phyloP scores from a whole-genome alignment of 352 stramenopile genomes.

The Phytophthora multivora region DNA sequence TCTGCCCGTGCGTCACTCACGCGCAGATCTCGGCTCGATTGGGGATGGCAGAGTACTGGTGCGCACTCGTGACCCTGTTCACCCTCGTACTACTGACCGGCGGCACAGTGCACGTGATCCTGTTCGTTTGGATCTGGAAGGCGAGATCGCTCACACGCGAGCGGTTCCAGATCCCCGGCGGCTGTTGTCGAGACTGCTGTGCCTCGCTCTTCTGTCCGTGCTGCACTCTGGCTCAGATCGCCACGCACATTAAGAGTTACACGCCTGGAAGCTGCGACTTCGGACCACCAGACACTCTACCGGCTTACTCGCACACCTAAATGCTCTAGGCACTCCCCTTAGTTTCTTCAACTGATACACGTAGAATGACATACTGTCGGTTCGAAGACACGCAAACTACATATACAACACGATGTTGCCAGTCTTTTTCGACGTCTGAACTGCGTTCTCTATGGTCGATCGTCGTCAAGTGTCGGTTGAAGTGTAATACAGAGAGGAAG shows the following conservation, averaged over 20 bases:
- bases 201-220: conserved; percentile 39
- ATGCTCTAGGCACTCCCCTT: not conserved
- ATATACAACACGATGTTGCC: too few species aligned
- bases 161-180: conserved; percentile 35
- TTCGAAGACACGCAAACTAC: too few species aligned
- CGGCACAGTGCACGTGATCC: conserved; percentile 33
- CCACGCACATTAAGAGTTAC: conserved; percentile 66
- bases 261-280: conserved; percentile 50
- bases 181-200: conserved; percentile 30
- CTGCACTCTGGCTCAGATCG: conserved; percentile 57
- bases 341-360: too few species aligned
- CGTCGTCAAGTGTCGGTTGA: not conserved
- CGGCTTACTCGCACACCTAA: conserved; percentile 22
- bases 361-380: too few species aligned
- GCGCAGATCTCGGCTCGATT: conserved; percentile 45
- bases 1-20: conserved; percentile 45
- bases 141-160: conserved; percentile 21
- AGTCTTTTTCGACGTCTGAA: not conserved
- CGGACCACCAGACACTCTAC: conserved; percentile 36
- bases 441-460: not conserved
- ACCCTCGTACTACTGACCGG: conserved; percentile 22
- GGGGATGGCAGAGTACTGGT: conserved; percentile 34
- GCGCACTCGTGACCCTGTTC: conserved; percentile 32
- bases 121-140: conserved; percentile 40
- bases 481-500: not conserved